Base-by-base conservation (phyloP, 2,329 filamentous ascomycete genomes). In the Lomentospora prolificans region DNA sequence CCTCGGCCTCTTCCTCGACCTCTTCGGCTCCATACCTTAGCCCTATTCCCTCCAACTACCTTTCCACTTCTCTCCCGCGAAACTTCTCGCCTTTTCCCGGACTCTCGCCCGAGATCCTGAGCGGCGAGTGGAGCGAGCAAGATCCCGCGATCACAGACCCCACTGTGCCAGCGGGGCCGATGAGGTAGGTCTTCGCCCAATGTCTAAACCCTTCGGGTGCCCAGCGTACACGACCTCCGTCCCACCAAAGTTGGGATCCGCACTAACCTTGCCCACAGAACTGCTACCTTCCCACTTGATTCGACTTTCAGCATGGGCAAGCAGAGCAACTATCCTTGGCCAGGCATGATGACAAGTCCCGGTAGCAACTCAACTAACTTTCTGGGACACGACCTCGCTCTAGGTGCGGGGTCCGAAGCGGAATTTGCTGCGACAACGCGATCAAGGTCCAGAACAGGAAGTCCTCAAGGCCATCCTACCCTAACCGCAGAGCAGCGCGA, bases 401-500 rank as follows among this genome's bases (percentile, higher is more conserved):
- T 81, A 64, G 68, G 69, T 36, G 66, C 69, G 55, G 62, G 66
- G 51, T 76, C 78, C 24, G 79, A 80, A 57, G 68, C 72, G 58
- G 80, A 75, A 66, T 66, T 79, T 51, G 78, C 77, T 22, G 51
- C 57, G 31, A 75, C 78, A 33, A 75, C 75, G 24, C 72, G 69
- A 36, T 73, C 78, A 25, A 72, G 76, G 67, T 82, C 79, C 22
- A 68, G 76, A 51, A 81, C 80, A 39, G 76, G 76, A 22, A 85
- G 81, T 67, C 81, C 81, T 25, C 79, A 80, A 4, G 74, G 76
- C 59, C 69, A 69, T 50, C 71, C 70, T 3, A 25, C 22, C 36
- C 72, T 84, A 63, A 81, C 79, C 4, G 70, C 79, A 5, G 80
- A 84, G 64, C 80, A 84, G 65, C 76, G 81, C 59, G 81, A 83